Base-by-base conservation (phyloP, 768 basidiomycete species). In the Xerocomus potaroensis region DNA sequence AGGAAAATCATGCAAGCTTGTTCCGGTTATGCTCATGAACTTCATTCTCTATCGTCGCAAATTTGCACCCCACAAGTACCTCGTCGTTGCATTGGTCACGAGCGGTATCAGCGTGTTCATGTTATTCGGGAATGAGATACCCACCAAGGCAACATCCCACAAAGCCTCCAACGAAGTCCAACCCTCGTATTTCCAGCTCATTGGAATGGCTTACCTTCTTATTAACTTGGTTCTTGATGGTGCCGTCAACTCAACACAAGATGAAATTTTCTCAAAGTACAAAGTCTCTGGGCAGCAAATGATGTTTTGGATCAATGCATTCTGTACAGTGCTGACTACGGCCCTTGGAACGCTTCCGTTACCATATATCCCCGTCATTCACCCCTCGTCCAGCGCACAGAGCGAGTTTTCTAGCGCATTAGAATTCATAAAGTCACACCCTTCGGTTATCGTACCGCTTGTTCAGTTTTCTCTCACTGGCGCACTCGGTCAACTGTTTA, bases 11-110 rank as follows among this genome's bases (percentile, higher is more conserved):
- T 98, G 96, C 77, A 98, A 98, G 65, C 90, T 99, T 63, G 91
- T 99, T 35, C 96, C 96, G 1, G 96, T 94, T 50, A 91, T 95
- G 81, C 79, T 98, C 66, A 93, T 98, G 87, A 97, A 98, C 69
- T 83, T 98, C 57, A 59, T 98, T 31, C 76, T 97, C 48, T 98
- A 98, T 69, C 91, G 94, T 45, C 85, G 95, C 40, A 78, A 79
- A 53, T 98, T 97, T 65, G 88, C 92, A 0, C 77, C 83, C 1
- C 87, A 98, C 79, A 98, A 98, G 64, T 99, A 98, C 68, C 69
- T 92, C 57, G 93, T 99, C 36, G 96, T 96, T 16, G 69, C 76
- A n/a, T 83, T 95, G 76, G 93, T 97, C 62, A 95, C 93, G 10
- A 58, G 73, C 3, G 93, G 94, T 4, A 96, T 97, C 64, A 89